These are phyloP conservation scores for Camellia sinensis DNA, from an alignment of 148 eudicot species.

Conservation along the genomic window DNA sequence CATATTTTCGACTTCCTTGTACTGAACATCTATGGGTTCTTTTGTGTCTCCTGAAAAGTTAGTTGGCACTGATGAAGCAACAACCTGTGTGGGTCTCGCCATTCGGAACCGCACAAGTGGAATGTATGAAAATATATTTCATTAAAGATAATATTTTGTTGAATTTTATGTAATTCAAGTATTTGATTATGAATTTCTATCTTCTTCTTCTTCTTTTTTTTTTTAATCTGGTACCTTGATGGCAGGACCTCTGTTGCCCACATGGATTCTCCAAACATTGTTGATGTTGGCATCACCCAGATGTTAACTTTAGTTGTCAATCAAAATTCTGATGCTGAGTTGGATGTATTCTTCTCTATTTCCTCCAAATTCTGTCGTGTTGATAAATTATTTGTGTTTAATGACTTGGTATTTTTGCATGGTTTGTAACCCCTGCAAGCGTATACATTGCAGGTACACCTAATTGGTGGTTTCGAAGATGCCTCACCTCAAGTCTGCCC, in stretches of 20 bases:
- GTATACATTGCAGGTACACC: conserved; percentile 73
- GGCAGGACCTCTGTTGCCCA: conserved; percentile 79
- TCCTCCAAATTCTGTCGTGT: neutral
- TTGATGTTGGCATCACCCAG: conserved; percentile 74
- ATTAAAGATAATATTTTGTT: neutral
- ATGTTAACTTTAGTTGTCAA: conserved; percentile 64
- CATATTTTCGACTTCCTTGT: neutral
- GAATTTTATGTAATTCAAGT: neutral
- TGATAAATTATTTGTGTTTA: neutral
- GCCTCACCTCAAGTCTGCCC: conserved; percentile 47
- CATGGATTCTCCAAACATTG: conserved; percentile 77
- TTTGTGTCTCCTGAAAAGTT: conserved; percentile 40
- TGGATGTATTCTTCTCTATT: conserved; percentile 59
- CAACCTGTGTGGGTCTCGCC: conserved; percentile 91
- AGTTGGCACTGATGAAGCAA: conserved; percentile 92
- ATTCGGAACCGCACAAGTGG: conserved; percentile 76
- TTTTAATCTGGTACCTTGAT: conserved; percentile 7
- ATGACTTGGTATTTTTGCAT: neutral
- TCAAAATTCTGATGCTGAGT: conserved; percentile 38
- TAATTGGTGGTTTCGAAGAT: conserved; percentile 83
- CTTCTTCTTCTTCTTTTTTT: neutral
- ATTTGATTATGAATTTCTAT: conserved; percentile 4
- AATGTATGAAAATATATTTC: conserved; percentile 43
- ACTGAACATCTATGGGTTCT: conserved; percentile 6
- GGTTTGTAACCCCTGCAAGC: conserved; percentile 12